phyloP scores from a whole-genome alignment of 192 early-diverging fungal species.

The Gigaspora rosea region DNA sequence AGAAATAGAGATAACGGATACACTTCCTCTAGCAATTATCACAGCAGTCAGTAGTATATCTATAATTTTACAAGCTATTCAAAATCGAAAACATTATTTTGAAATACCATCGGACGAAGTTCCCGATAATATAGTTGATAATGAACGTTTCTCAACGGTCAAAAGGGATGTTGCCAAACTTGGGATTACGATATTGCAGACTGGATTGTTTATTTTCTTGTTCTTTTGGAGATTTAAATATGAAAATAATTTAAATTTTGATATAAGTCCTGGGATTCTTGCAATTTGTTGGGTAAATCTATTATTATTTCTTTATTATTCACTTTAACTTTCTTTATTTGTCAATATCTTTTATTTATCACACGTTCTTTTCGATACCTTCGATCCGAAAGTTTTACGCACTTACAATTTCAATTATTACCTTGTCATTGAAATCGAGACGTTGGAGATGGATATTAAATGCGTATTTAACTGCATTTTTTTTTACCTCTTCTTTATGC shows the following conservation, averaged over 20 bases:
- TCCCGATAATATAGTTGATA: background rate
- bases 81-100: background rate
- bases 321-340: background rate
- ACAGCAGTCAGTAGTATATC: background rate
- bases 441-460: conserved; percentile 41
- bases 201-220: background rate
- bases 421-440: background rate
- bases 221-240: background rate
- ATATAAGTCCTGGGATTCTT: background rate
- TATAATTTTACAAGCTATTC: background rate
- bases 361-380: background rate
- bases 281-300: conserved; percentile 14
- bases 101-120: background rate
- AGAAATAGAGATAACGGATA: background rate
- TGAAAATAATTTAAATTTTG: background rate
- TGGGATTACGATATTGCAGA: conserved; percentile 1
- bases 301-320: background rate
- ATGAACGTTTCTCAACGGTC: conserved; percentile 14
- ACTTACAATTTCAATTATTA: background rate
- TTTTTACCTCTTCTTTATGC: conserved; percentile 19
- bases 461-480: conserved; percentile 37
- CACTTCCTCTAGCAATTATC: background rate
- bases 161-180: background rate
- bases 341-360: background rate
- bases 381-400: background rate